A percentile compares a stretch with the other conserved stretches of the same genome.
Conservation (phyloP, 2,329 filamentous ascomycete species). For the Epichloe aotearoae region DNA sequence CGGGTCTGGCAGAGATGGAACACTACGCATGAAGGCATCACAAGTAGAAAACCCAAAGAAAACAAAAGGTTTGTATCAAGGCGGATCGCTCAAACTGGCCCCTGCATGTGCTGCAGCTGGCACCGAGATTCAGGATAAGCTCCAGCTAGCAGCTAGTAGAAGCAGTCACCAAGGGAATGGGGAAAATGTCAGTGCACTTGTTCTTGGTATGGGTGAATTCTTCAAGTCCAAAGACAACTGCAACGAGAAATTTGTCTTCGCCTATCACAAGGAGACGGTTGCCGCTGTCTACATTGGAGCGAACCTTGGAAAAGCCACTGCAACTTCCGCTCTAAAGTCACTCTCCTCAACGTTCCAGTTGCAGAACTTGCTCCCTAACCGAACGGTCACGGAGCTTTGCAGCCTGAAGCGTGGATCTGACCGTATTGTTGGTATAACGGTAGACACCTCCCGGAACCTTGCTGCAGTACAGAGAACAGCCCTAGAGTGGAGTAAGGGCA, state of each 20-base stretch:
- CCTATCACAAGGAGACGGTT: slow-evolving; percentile 7
- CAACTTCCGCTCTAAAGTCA: neutral
- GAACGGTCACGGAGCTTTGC: neutral
- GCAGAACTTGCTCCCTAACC: neutral
- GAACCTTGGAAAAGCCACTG: slow-evolving; percentile 4
- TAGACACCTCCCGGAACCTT: slow-evolving; percentile 4
- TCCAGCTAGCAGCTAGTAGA: neutral
- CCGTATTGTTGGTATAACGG: neutral
- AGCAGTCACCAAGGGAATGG: neutral
- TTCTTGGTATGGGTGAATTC: slow-evolving; percentile 4
- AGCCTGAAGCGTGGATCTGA: neutral
- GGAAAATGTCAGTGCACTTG: neutral
- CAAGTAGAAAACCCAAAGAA: neutral
- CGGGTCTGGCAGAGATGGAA: neutral
- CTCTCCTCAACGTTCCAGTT: neutral
- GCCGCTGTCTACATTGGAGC: slow-evolving; percentile 8
- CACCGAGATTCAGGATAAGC: neutral
- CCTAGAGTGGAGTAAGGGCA: slow-evolving; percentile 4
- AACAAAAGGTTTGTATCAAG: neutral
- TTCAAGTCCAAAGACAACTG: slow-evolving; percentile 10
- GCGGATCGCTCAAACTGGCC: neutral
- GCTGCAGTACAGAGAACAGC: slow-evolving; percentile 1
- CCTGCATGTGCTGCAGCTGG: neutral
- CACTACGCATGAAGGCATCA: neutral
- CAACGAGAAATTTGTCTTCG: slow-evolving; percentile 10